Base-by-base conservation (phyloP, 176 grass and related monocot genomes). In the Phoenix dactylifera region DNA sequence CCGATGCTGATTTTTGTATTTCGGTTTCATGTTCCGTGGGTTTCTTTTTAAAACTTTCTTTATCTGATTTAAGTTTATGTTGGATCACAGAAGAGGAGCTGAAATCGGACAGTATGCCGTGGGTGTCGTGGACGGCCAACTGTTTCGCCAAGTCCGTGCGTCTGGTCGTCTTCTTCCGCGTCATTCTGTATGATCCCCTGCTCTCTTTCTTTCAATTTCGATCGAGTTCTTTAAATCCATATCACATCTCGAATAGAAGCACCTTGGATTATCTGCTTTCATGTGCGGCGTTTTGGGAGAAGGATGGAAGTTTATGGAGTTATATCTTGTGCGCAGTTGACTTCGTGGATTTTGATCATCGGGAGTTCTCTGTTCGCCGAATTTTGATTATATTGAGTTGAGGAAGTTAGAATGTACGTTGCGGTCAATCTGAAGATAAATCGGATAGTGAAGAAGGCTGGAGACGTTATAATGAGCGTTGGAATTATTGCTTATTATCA, bases 391-490 rank as follows among this genome's bases (percentile, higher is more conserved):
- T 29, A 20, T 50, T 3, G 50, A 16, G 53, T 51, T 22, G 61
- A 22, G 4, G 35, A 14, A 44, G 35, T 44, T 70, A 82, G 70
- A 70, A 82, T 82, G 83, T 49, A 50, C 78, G 64, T 78, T 78
- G 77, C 77, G 65, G 58, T 53, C 69, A 29, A 74, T 49, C 53
- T 56, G 57, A 71, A 30, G 39, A 84, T 54, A 64, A 39, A 62
- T 28, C 58, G 51, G 39, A 66, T 53, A 26, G 59, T 72, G 17
- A 53, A 64, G 51, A 56, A 16, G 26, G 17, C 35, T 60, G 63
- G 49, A 22, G 63, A 64, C 15, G 63, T 65, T 49, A 73, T 86
- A 80, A 83, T 81, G 79, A 78, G 58, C 67, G 72, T 58, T 73
- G 59, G 68, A 55, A 70, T 79, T 64, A 57, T 71, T 66, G 77